These are phyloP conservation scores for Bruguiera parviflora DNA, from an alignment of 345 rosid species.

Conservation along the genomic window DNA sequence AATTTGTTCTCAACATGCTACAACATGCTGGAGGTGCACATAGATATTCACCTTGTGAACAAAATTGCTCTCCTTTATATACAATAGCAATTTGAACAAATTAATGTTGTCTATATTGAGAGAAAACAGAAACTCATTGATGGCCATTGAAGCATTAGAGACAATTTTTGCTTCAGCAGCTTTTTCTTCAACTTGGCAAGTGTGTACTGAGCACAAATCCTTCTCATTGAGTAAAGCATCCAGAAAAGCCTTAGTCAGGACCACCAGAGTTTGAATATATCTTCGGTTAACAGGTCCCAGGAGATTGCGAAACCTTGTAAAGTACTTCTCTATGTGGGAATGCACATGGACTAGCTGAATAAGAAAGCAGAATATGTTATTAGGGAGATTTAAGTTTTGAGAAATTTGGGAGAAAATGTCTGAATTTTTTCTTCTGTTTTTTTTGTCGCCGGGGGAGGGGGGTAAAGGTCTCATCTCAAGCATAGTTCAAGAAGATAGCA, in stretches of 20 bases:
- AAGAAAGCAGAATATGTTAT: slow-evolving; percentile 11
- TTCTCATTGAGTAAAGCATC: slow-evolving; percentile 42
- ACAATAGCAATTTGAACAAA: slow-evolving; percentile 67
- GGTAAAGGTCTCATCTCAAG: no score
- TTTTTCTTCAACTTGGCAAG: slow-evolving; percentile 33
- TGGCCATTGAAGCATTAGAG: slow-evolving; percentile 59
- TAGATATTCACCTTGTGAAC: slow-evolving; percentile 66
- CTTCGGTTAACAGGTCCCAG: slow-evolving; percentile 92
- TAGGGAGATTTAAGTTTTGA: not conserved
- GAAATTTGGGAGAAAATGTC: not conserved
- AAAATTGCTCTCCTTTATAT: slow-evolving; percentile 77
- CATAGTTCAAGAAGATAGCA: no score
- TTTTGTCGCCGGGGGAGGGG: no score
- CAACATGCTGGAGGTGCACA: slow-evolving; percentile 12
- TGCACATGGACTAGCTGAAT: slow-evolving; percentile 70
- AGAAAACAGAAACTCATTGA: slow-evolving; percentile 78
- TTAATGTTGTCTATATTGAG: slow-evolving; percentile 85
- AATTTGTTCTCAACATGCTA: slow-evolving; percentile 7
- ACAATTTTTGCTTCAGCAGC: slow-evolving; percentile 28
- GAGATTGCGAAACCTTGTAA: slow-evolving; percentile 59
- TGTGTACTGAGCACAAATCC: slow-evolving; percentile 24
- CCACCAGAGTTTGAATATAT: slow-evolving; percentile 80
- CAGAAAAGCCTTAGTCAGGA: slow-evolving; percentile 63
- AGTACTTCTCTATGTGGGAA: slow-evolving; percentile 56
- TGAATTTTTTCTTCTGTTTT: no score